Conservation (phyloP, 2,329 filamentous ascomycete species). For the Fusarium newnesense region DNA sequence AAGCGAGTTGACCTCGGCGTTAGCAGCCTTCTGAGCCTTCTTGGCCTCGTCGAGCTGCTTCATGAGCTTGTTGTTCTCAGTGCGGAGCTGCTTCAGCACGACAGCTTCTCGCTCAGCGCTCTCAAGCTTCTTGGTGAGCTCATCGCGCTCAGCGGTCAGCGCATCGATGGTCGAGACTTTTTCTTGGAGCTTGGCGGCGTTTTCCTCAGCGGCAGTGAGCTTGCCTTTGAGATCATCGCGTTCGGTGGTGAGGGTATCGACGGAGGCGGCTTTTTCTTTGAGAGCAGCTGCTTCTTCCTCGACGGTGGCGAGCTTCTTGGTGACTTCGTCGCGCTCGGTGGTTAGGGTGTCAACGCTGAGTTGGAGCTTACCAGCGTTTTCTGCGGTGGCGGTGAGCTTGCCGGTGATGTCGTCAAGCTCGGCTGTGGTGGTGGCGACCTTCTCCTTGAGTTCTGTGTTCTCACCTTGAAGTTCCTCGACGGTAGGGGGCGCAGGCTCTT, state of each 20-base stretch:
- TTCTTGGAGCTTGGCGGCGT: constrained; percentile 2
- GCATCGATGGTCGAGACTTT: constrained; percentile 21
- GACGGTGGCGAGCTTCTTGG: constrained; percentile 33
- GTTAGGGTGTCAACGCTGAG: constrained; percentile 18
- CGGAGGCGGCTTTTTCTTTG: constrained; percentile 27
- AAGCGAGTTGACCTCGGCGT: constrained; percentile 31
- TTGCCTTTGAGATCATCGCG: constrained; percentile 31
- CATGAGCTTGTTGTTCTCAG: constrained; percentile 41
- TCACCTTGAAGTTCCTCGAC: constrained; percentile 22
- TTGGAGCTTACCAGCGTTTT: constrained; percentile 30
- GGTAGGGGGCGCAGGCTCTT: background rate
- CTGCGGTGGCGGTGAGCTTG: constrained; percentile 34
- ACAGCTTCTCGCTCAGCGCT: constrained; percentile 36
- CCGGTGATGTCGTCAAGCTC: constrained; percentile 6
- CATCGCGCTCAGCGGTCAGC: constrained; percentile 21
- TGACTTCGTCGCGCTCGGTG: constrained; percentile 37
- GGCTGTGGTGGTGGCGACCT: constrained; percentile 21
- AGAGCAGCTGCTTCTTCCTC: constrained; percentile 31
- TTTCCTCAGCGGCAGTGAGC: constrained; percentile 26
- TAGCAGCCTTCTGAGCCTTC: constrained; percentile 36
- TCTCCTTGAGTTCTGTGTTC: constrained; percentile 37
- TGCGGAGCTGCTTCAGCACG: constrained; percentile 31
- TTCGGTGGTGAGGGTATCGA: constrained; percentile 28
- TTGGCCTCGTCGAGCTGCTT: constrained; percentile 41
- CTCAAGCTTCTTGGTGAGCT: constrained; percentile 37